Percentiles rank a stretch among this genome's conserved stretches.
phyloP scores from a whole-genome alignment of 257 asterid species.

The Plantago major region DNA sequence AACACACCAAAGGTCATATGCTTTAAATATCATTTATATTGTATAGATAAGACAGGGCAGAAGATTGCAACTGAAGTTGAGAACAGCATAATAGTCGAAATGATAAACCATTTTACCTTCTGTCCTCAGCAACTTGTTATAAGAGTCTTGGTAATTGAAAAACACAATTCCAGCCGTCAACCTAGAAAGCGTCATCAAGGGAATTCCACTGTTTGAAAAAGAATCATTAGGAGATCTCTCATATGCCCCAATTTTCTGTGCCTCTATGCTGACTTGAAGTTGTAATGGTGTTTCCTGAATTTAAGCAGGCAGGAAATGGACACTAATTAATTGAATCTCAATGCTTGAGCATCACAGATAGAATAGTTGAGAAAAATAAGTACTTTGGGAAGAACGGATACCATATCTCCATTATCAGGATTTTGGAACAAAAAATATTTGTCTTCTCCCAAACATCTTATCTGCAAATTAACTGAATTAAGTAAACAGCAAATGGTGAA shows the following conservation, averaged over 20 bases:
- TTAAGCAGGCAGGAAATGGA: slow-evolving; percentile 24
- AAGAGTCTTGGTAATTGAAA: slow-evolving; percentile 83
- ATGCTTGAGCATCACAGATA: background rate
- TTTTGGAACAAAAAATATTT: slow-evolving; percentile 62
- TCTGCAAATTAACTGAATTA: slow-evolving; percentile 33
- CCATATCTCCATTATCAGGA: slow-evolving; percentile 53
- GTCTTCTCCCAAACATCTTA: slow-evolving; percentile 61
- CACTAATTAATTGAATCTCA: slow-evolving; percentile 19
- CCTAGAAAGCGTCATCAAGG: slow-evolving; percentile 49
- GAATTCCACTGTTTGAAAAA: slow-evolving; percentile 60
- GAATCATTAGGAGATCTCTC: slow-evolving; percentile 76
- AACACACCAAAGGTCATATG: no score
- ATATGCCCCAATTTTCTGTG: slow-evolving; percentile 72
- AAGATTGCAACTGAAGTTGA: slow-evolving; percentile 15
- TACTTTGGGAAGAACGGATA: slow-evolving; percentile 14
- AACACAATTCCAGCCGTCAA: slow-evolving; percentile 93
- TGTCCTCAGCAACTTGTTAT: slow-evolving; percentile 83
- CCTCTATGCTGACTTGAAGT: slow-evolving; percentile 70
- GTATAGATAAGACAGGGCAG: background rate
- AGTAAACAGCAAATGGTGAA: background rate
- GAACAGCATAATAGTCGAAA: slow-evolving; percentile 7
- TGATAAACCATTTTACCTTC: slow-evolving; percentile 61
- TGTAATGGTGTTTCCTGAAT: slow-evolving; percentile 49
- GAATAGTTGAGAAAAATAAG: slow-evolving; percentile 2
- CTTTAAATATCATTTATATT: no score